Conservation (phyloP, 805 yeast species). For the Metschnikowia gelsemii region DNA sequence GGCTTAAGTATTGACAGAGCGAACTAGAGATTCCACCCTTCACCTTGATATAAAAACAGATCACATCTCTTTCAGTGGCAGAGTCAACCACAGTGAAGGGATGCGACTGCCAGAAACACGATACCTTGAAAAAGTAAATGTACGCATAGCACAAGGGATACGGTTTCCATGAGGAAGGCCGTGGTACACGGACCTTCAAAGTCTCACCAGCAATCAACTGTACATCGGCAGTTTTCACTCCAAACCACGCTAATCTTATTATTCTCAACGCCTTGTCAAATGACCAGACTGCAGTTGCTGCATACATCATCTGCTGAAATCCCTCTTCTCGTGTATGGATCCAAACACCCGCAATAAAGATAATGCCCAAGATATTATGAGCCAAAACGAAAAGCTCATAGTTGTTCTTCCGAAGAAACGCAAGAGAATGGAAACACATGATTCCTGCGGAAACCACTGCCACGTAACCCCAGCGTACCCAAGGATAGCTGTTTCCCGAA, state of each 20-base stretch:
- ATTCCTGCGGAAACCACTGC: conserved; percentile 39
- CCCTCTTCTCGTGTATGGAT: conserved; percentile 54
- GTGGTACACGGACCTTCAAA: conserved; percentile 46
- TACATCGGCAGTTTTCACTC: conserved; percentile 37
- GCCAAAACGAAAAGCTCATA: conserved; percentile 57
- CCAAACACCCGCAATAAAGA: conserved; percentile 56
- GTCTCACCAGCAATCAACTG: conserved; percentile 45
- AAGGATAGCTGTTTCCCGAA: conserved; percentile 28
- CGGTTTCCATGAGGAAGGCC: conserved; percentile 49
- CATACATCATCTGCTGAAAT: conserved; percentile 35
- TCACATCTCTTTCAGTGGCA: conserved; percentile 37
- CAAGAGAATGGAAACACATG: conserved; percentile 47
- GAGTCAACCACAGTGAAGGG: conserved; percentile 63
- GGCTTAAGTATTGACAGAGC: conserved; percentile 32
- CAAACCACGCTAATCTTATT: conserved; percentile 33
- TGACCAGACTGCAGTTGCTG: conserved; percentile 41
- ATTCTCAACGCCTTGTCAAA: conserved; percentile 41
- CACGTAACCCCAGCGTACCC: conserved; percentile 37
- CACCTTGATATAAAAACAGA: conserved; percentile 48
- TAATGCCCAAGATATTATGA: conserved; percentile 42
- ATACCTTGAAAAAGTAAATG: conserved; percentile 53
- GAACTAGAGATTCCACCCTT: conserved; percentile 56
- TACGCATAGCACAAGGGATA: conserved; percentile 60
- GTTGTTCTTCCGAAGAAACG: conserved; percentile 47
- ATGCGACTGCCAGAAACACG: conserved; percentile 67